Evolutionary conservation across 441 rosid species (phyloP).

Genomic region (Erodium moschatum): DNA sequence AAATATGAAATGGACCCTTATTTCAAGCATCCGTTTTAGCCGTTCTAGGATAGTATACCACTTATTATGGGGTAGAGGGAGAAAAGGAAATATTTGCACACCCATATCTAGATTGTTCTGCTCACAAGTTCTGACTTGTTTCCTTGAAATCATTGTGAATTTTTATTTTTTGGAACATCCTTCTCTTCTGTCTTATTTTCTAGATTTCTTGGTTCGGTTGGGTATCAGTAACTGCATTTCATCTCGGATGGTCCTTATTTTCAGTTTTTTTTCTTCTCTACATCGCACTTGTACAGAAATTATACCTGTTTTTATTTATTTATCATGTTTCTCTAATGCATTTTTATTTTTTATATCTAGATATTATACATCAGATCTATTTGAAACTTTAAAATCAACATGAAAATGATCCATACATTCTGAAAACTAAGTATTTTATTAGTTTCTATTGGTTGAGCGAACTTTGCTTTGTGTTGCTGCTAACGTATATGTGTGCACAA

Average conservation of each 20-base stretch:
- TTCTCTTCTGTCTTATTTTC: neutral
- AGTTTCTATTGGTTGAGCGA: neutral
- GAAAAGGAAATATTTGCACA: neutral
- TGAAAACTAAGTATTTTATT: neutral
- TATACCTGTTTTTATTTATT: neutral
- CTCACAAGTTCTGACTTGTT: neutral
- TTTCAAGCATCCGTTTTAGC: neutral
- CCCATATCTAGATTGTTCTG: neutral
- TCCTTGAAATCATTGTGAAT: constrained; percentile 1
- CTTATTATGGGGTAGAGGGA: neutral
- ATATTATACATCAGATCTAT: neutral
- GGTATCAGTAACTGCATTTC: neutral
- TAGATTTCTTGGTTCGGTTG: neutral
- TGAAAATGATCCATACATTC: neutral
- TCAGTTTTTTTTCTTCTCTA: neutral
- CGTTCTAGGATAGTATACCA: neutral
- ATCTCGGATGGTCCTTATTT: neutral
- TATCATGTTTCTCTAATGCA: neutral
- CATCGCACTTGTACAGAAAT: neutral
- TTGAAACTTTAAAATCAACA: neutral
- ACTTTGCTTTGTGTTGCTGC: constrained; percentile 16
- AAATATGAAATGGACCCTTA: neutral
- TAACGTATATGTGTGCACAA: constrained; percentile 18
- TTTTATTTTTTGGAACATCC: neutral
- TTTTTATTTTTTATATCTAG: neutral